Base-by-base conservation (phyloP, 1,284 basidiomycete species). In the Xanthoconium separans region DNA sequence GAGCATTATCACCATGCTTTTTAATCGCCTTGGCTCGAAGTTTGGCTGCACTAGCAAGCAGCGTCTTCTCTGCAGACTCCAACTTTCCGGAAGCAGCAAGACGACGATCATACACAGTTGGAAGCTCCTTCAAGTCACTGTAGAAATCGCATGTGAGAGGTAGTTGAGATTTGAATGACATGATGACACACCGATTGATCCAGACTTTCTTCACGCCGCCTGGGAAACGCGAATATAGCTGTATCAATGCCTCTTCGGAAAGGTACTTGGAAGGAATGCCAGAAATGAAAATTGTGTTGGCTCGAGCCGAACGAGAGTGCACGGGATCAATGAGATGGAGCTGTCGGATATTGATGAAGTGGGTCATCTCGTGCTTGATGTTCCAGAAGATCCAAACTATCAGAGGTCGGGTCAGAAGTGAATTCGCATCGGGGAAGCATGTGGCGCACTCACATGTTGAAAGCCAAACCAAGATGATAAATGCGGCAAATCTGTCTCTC, bases 171-270 rank as follows among this genome's bases (percentile, higher is more conserved):
- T 29, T 9, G 44, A 5, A 6, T 11, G 22, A 42, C n/a, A 39
- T 16, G 16, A 13, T 60, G 34, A 50, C 72, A 34, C 56, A 79
- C 77, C 87, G 81, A 70, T 93, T 93, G 41, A 98, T 79, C 95
- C 96, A 99, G 33, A 99, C 83, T 55, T 86, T 84, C 61, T 85
- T 86, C 6, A 94, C 88, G 18, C 93, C 93, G 8, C 93, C 93
- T 1, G 93, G 92, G 6, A 95, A 77, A 57, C 84, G 79, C 27
- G 80, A 79, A 69, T 87, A 93, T n/a, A 91, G 71, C 53, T 76
- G 76, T 43, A 74, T 77, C 31, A 98, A 78, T 22, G 87, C 86
- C 20, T 80, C 75, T 58, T 83, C 80, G 7, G 77, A 80, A 39
- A 94, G 83, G 63, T 89, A 87, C 51, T 85, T 81, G 43, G 81